Evolutionary conservation across 495 filamentous ascomycete species (phyloP).

Genomic region (Penicillium maclennaniae): DNA sequence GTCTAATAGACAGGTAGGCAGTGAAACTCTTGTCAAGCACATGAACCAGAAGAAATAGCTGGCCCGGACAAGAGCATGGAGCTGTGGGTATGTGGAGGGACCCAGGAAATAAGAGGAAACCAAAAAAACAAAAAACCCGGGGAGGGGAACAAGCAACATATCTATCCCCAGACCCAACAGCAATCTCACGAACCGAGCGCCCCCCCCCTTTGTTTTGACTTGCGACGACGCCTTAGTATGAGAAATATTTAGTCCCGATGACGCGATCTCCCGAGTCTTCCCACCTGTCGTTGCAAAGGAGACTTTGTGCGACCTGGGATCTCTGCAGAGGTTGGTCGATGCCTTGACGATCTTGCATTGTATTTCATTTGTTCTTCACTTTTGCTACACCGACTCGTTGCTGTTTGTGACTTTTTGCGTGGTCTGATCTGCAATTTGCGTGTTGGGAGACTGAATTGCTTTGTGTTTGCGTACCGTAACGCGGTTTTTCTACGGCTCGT

Average conservation of each 20-base stretch:
- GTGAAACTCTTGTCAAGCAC: background rate
- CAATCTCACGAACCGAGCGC: background rate
- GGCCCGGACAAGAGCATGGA: background rate
- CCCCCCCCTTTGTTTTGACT: background rate
- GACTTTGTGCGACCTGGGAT: background rate
- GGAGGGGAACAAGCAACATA: background rate
- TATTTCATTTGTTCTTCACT: constrained; percentile 1
- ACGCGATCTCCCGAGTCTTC: constrained; percentile 25
- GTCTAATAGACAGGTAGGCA: constrained; percentile 28
- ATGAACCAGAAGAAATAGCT: background rate
- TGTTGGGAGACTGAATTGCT: constrained; percentile 8
- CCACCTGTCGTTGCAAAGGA: background rate
- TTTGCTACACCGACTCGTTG: constrained; percentile 11
- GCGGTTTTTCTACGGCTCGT: background rate
- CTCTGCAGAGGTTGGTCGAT: constrained; percentile 15
- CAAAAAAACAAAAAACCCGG: background rate
- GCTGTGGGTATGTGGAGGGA: background rate
- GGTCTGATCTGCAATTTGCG: constrained; percentile 4
- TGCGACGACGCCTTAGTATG: constrained; percentile 3
- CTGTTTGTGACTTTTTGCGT: background rate
- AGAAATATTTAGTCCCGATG: constrained; percentile 32
- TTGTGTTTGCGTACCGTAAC: background rate
- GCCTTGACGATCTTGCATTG: constrained; percentile 17
- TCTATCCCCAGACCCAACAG: background rate
- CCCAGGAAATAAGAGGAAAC: background rate